These are phyloP conservation scores for Plasmodium gaboni DNA, from an alignment of 169 alveolate species.

Conservation along the genomic window DNA sequence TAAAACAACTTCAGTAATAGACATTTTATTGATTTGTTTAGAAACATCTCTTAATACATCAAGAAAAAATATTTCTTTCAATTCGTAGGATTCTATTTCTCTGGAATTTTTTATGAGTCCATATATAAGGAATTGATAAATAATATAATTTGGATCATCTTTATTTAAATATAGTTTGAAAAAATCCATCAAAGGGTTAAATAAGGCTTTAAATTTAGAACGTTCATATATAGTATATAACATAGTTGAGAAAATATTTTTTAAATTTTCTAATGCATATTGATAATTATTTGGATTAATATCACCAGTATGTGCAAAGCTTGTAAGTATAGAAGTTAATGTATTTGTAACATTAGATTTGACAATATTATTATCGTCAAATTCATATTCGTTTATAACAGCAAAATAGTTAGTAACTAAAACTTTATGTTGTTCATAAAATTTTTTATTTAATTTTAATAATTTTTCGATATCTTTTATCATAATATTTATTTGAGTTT, in stretches of 20 bases:
- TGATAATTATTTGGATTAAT: constrained; percentile 36
- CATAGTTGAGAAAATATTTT: constrained; percentile 35
- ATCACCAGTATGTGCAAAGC: constrained; percentile 21
- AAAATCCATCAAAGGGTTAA: constrained; percentile 49
- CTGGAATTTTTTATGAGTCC: constrained; percentile 36
- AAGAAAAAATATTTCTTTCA: constrained; percentile 45
- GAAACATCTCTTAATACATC: constrained; percentile 57
- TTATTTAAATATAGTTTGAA: constrained; percentile 44
- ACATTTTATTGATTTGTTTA: constrained; percentile 9
- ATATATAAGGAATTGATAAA: constrained; percentile 29
- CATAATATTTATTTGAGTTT: constrained; percentile 28
- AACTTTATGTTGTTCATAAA: constrained; percentile 28
- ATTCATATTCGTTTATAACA: constrained; percentile 48
- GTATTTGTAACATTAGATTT: constrained; percentile 1
- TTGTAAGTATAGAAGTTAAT: constrained; percentile 11
- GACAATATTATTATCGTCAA: constrained; percentile 24
- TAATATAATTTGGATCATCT: constrained; percentile 38
- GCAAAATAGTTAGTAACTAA: constrained; percentile 42
- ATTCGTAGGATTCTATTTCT: constrained; percentile 40
- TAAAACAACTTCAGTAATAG: constrained; percentile 23
- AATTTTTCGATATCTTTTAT: constrained; percentile 50
- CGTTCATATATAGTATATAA: constrained; percentile 30
- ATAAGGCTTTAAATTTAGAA: constrained; percentile 36
- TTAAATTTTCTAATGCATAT: constrained; percentile 24
- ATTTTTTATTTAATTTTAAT: constrained; percentile 18